Evolutionary conservation across 1,284 basidiomycete species (phyloP), one percentile per base, ranked within the genome.

Genomic region (Pascua guehoae): DNA sequence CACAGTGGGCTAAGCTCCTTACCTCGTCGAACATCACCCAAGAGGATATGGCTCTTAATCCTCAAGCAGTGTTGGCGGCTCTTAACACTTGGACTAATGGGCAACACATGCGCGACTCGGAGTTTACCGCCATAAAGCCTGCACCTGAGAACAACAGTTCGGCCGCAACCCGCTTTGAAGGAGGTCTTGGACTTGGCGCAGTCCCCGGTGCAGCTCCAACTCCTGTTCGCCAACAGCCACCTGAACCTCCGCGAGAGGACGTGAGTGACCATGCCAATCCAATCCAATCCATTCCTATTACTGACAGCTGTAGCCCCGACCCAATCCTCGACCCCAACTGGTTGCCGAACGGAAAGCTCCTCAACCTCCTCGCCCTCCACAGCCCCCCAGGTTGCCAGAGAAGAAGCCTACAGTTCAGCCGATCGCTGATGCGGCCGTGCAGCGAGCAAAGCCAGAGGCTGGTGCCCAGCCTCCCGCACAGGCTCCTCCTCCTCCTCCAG

Each of bases 1-100:
- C 97, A 53, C 91, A 95, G 81, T 98, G 95, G 95, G 90, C 86
- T 69, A 90, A 93, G 65, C 82, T 98, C 16, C 83, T 98, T 65
- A 98, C 91, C 7, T 93, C 94, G 66, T 94, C 91, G 4, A 93
- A 94, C 40, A 97, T 98, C 77, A 98, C 95, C 2, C 88, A 91
- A 56, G 95, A 98, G 78, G 95, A 98, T 75, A 97, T 97, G 60
- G 91, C 90, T 12, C 91, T 89, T 73, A 89, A 98, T 71, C 95
- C 95, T 0, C 94, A 98, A 70, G 95, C 95, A 1, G 95, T 98
- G 14, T 82, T 98, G 15, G 95, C 98, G 64, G 95, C 97, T 0
- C 86, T 98, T 32, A 32, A 32, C 24, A 32, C 24, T 32, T 32
- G 24, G 24, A 32, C 24, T 32, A 32, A 32, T 32, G 24, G 24